Base-by-base conservation (phyloP, 1,284 basidiomycete genomes). In the Cryptococcus depauperatus region DNA sequence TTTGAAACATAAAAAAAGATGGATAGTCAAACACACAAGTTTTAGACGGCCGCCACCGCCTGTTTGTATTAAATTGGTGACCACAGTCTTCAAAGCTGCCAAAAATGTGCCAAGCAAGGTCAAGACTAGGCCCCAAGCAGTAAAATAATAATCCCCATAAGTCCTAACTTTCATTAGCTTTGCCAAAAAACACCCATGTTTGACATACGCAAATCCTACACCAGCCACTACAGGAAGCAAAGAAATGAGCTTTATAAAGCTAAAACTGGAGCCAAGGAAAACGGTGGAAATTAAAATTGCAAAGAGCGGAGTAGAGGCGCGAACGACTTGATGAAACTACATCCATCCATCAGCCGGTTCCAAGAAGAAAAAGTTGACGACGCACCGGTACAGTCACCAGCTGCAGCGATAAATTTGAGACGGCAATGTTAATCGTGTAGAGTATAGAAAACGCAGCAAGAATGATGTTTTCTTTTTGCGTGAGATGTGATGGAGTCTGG, bases 271-370 rank as follows among this genome's bases (percentile, higher is more conserved):
- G n/a, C 65, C 56, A 30, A 74, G 63, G 37, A 76, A 52, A 38
- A 72, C 43, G 41, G 77, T 74, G 0, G 88, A 82, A 51, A 93
- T 78, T 37, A 82, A 45, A 53, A 92, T 83, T 3, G 85, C 90
- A 72, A 95, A 95, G 43, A 95, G 76, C 0, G 91, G 91, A 0
- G 90, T 85, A 5, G 85, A 79, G 1, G 90, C 85, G n/a, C 91
- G 83, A 27, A 95, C 82, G 43, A 95, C 88, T 75, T 95, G 91
- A 66, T 96, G 91, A 60, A 95, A 90, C 86, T 91, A 56, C 0
- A 38, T 16, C 22, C n/a, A 21, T 37, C 13, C 13, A 19, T 26
- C 21, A 35, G 32, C 34, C 18, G 50, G 44, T 28, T 5, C 26
- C 10, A 44, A 11, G 18, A 9, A 37, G 22, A 7, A 5, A 23